Evolutionary conservation across 768 basidiomycete species (phyloP), one percentile per base, ranked within the genome.

Genomic region (Termitomyces sp.): DNA sequence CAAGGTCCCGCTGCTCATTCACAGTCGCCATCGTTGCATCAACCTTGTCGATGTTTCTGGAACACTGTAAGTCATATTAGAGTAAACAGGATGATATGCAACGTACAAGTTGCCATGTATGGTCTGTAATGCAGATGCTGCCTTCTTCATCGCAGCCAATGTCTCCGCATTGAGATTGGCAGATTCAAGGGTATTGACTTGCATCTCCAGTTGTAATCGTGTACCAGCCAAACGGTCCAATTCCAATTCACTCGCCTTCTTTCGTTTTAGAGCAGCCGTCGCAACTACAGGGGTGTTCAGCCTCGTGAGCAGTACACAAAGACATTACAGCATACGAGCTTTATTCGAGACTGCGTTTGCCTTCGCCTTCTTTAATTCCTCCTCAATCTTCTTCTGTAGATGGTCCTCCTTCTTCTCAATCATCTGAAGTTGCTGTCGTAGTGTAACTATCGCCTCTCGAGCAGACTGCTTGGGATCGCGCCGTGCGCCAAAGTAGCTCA

Each of bases 331-430:
- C 94, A 69, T 69, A 98, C 96, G 85, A 65, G 85, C 71, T 77
- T 96, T 96, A 71, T 98, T 98, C 49, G 88, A 84, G 46, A 96
- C 91, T 42, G 93, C 95, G 70, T 98, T 97, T 31, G 87, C 84
- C 69, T 82, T 88, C 15, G 97, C 97, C 76, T 92, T 96, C 80
- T 86, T 86, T 64, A 85, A 61, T 65, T 98, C 96, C 60, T 97
- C 94, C 50, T 96, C 94, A 60, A 97, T 91, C 85, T 95, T 94
- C 84, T 91, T 94, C 80, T 89, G 88, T 58, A 98, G 76, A 71
- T 91, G 80, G 70, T 98, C 96, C 76, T 98, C 97, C 79, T 96
- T 98, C 92, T 98, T 99, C 83, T 98, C 94, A 62, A 98, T 85
- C 86, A 96, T 89, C 73, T 92, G 84, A 58, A 98, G 81, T 70